Base-by-base conservation (phyloP, 2,329 filamentous ascomycete species). In the Sporothrix mexicana region DNA sequence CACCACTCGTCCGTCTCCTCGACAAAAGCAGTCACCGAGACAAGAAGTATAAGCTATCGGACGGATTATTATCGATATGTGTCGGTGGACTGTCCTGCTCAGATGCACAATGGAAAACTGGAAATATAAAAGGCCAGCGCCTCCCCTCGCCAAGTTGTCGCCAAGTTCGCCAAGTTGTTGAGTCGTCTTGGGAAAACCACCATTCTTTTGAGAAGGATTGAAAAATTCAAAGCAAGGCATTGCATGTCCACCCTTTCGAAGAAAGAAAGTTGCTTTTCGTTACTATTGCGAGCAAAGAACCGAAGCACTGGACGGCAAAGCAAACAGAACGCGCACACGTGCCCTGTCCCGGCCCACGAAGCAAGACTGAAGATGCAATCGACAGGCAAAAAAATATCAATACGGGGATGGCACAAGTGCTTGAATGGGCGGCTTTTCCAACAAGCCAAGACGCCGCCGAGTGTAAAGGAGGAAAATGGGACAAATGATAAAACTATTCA, bases 81-180 rank as follows among this genome's bases (percentile, higher is more conserved):
- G 30, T 36, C 30, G 30, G 30, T 36, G 30, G 30, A 7, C 30
- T 7, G 30, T 36, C 30, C 30, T 36, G 30, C 15, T 17, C 12
- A 20, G 10, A 10, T 25, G 43, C 12, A 57, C 36, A 47, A 59
- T 9, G 17, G 36, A 47, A 70, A 70, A 47, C 47, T 9, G 17
- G 36, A 47, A 70, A 70, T 36, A 70, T 70, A 70, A 70, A 70
- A 70, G 68, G 55, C 17, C 9, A 9, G 23, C 49, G 41, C 9
- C 51, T 30, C 68, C 68, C 41, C 20, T 70, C 43, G 68, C 68
- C 55, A 61, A 70, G 68, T 36, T 36, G 7, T 61, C 68, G 68
- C 68, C 68, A 70, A 70, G 68, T 20, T 49, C 43, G 66, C 66
- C 66, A 69, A 69, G 66, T 69, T 43, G 51, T n/a, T 25, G 17